These are phyloP conservation scores for Alternaria atra DNA, from an alignment of 2,329 filamentous ascomycete genomes.

Conservation along the genomic window DNA sequence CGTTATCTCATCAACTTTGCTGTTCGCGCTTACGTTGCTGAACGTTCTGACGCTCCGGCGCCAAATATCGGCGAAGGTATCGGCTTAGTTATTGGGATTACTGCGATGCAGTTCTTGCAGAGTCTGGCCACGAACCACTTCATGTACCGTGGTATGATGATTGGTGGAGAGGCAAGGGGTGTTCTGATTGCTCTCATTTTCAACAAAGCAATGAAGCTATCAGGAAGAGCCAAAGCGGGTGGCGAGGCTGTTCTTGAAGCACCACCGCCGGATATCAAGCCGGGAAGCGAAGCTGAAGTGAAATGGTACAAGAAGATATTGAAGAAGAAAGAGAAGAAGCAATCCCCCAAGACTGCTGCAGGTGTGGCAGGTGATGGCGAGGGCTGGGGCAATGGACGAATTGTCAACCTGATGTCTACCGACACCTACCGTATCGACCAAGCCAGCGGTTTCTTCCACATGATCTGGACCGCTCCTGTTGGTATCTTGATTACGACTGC, in stretches of 20 bases:
- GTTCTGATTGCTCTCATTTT: conserved; percentile 88
- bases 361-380: conserved; percentile 73
- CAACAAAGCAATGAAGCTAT: conserved; percentile 90
- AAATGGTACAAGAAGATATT: conserved; percentile 60
- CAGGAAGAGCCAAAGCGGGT: conserved; percentile 85
- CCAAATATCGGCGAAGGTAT: conserved; percentile 80
- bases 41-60: conserved; percentile 60
- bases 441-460: conserved; percentile 87
- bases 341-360: conserved; percentile 55
- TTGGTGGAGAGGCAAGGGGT: conserved; percentile 83
- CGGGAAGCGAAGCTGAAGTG: conserved; percentile 61
- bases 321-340: conserved; percentile 51
- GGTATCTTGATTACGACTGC: conserved; percentile 80
- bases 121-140: conserved; percentile 88
- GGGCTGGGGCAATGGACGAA: conserved; percentile 92
- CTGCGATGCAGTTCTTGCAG: conserved; percentile 83
- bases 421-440: conserved; percentile 94
- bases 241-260: conserved; percentile 62
- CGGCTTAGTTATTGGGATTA: conserved; percentile 84
- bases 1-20: conserved; percentile 89
- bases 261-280: conserved; percentile 55
- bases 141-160: conserved; percentile 90
- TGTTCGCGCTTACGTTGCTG: conserved; percentile 76
- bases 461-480: conserved; percentile 87
- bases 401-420: conserved; percentile 93